phyloP scores from a whole-genome alignment of 306 rosid species.

The Begonia masoniana region DNA sequence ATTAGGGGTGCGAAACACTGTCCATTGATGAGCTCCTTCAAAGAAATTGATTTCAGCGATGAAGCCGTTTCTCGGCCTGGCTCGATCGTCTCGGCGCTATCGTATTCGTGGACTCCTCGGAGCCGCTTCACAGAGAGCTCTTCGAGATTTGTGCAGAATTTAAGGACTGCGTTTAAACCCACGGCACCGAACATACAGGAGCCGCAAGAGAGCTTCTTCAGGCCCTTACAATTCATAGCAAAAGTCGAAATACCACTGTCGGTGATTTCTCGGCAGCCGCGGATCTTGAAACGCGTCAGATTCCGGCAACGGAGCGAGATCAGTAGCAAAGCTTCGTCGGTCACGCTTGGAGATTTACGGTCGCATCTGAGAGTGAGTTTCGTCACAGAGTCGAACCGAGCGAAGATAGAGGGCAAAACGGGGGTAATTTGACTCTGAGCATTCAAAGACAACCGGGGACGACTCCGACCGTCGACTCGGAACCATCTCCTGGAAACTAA shows the following conservation, averaged over 20 bases:
- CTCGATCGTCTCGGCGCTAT: slow-evolving; percentile 24
- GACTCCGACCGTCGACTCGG: slow-evolving; percentile 51
- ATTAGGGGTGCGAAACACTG: slow-evolving; percentile 54
- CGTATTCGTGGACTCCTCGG: slow-evolving; percentile 44
- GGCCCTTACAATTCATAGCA: slow-evolving; percentile 39
- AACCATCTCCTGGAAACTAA: slow-evolving; percentile 54
- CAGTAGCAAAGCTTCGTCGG: slow-evolving; percentile 42
- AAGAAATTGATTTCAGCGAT: slow-evolving; percentile 42
- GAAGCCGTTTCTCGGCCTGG: slow-evolving; percentile 22
- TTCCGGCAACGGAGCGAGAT: slow-evolving; percentile 52
- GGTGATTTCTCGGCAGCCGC: slow-evolving; percentile 54
- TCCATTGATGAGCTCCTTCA: slow-evolving; percentile 57
- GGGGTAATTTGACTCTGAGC: slow-evolving; percentile 35
- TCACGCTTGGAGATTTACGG: slow-evolving; percentile 46
- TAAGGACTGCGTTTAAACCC: slow-evolving; percentile 48
- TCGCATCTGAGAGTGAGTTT: slow-evolving; percentile 60
- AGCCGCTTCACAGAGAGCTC: slow-evolving; percentile 72
- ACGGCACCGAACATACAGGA: slow-evolving; percentile 54
- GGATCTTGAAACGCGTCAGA: slow-evolving; percentile 60
- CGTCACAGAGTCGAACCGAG: slow-evolving; percentile 60
- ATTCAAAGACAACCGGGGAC: slow-evolving; percentile 41
- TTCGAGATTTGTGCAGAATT: slow-evolving; percentile 39
- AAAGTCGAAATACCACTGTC: slow-evolving; percentile 41
- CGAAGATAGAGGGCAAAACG: slow-evolving; percentile 35
- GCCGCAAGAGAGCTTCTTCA: slow-evolving; percentile 63